Percentiles rank a stretch among this genome's conserved stretches.
phyloP scores from a whole-genome alignment of 129 eudicot genomes.

The Flaveria linearis region DNA sequence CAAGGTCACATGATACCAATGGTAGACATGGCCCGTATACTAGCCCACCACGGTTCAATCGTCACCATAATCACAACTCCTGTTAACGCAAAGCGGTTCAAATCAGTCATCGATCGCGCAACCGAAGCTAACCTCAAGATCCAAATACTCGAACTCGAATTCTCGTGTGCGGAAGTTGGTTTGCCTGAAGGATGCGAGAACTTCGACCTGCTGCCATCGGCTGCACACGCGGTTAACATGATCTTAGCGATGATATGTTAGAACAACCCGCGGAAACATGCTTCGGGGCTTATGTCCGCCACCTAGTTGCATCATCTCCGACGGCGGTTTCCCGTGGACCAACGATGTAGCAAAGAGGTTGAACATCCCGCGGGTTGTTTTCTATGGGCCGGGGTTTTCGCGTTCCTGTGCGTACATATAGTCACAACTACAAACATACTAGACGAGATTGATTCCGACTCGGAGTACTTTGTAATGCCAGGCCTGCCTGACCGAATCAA shows the following conservation, averaged over 20 bases:
- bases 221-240: constrained; percentile 22
- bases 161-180: constrained; percentile 48
- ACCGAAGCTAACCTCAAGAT: constrained; percentile 36
- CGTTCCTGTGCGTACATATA: constrained; percentile 42
- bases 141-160: constrained; percentile 35
- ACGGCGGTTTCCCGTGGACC: constrained; percentile 52
- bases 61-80: constrained; percentile 51
- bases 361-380: constrained; percentile 58
- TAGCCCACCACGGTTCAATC: constrained; percentile 42
- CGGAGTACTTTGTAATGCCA: constrained; percentile 55
- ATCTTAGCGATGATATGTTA: constrained; percentile 35
- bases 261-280: constrained; percentile 38
- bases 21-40: constrained; percentile 47
- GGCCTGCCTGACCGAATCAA: constrained; percentile 55
- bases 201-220: constrained; percentile 43
- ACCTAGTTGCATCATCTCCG: constrained; percentile 56
- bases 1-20: constrained; percentile 58
- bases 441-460: constrained; percentile 28
- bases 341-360: constrained; percentile 40
- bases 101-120: constrained; percentile 33
- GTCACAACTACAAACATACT: constrained; percentile 23
- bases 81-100: constrained; percentile 41
- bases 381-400: constrained; percentile 59
- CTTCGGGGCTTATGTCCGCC: constrained; percentile 25
- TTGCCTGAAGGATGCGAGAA: constrained; percentile 50